phyloP scores from a whole-genome alignment of 2,329 filamentous ascomycete genomes.

The Sclerotinia sclerotiorum region DNA sequence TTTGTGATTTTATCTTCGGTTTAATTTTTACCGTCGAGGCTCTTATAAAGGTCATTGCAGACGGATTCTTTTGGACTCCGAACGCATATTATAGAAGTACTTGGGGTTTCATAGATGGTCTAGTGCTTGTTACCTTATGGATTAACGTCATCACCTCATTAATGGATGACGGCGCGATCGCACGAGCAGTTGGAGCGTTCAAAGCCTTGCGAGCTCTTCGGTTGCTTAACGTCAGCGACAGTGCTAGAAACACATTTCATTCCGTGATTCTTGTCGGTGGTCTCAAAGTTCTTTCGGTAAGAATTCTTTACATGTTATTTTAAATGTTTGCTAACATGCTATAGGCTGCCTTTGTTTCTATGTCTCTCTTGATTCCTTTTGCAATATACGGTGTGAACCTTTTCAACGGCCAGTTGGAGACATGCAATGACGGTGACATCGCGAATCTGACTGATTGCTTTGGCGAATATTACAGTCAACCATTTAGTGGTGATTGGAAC shows the following conservation, averaged over 20 bases:
- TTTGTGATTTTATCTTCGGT: slow-evolving; percentile 88
- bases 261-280: slow-evolving; percentile 91
- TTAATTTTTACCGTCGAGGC: slow-evolving; percentile 83
- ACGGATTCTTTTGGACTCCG: slow-evolving; percentile 94
- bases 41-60: slow-evolving; percentile 87
- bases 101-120: slow-evolving; percentile 92
- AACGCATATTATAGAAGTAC: slow-evolving; percentile 96
- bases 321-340: slow-evolving; percentile 33
- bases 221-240: slow-evolving; percentile 93
- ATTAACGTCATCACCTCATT: slow-evolving; percentile 87
- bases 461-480: slow-evolving; percentile 74
- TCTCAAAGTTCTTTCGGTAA: slow-evolving; percentile 74
- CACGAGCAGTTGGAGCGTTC: slow-evolving; percentile 90
- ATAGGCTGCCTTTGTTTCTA: slow-evolving; percentile 77
- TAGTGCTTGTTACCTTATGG: slow-evolving; percentile 92
- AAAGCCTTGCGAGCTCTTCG: slow-evolving; percentile 91
- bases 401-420: slow-evolving; percentile 77
- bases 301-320: slow-evolving; percentile 8
- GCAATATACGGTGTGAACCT: slow-evolving; percentile 94
- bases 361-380: slow-evolving; percentile 93
- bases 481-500: slow-evolving; percentile 73
- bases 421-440: slow-evolving; percentile 74
- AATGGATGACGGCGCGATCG: slow-evolving; percentile 77
- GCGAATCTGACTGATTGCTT: slow-evolving; percentile 71
- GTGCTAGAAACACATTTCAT: slow-evolving; percentile 92